phyloP scores from a whole-genome alignment of 306 rosid genomes.

The Castanea crenata region DNA sequence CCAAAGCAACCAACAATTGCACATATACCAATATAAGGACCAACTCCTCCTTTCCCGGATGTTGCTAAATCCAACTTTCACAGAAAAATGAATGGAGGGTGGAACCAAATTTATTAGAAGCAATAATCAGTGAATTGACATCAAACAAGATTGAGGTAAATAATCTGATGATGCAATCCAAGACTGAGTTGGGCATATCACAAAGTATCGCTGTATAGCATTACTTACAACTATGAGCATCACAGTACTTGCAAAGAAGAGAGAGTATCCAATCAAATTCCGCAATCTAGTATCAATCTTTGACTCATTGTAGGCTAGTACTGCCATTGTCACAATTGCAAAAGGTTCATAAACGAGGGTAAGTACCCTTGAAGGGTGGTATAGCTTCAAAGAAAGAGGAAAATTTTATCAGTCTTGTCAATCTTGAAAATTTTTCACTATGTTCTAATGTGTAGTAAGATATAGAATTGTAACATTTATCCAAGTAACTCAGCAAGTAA shows the following conservation, averaged over 20 bases:
- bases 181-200: background rate
- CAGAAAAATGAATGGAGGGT: background rate
- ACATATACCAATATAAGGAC: conserved; percentile 59
- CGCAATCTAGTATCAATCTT: conserved; percentile 62
- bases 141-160: background rate
- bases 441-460: background rate
- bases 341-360: conserved; percentile 76
- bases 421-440: background rate
- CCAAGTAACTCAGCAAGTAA: too few relatives aligned
- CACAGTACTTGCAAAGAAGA: conserved; percentile 52
- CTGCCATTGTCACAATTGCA: conserved; percentile 52
- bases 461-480: background rate
- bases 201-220: background rate
- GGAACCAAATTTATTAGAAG: too few relatives aligned
- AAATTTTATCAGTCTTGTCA: conserved; percentile 6
- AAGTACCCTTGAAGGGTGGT: conserved; percentile 85
- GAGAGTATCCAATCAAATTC: conserved; percentile 56
- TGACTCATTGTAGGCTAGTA: conserved; percentile 61
- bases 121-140: background rate
- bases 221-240: conserved; percentile 71
- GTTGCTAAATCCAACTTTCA: conserved; percentile 68
- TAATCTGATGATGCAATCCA: background rate
- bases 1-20: conserved; percentile 60
- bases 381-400: conserved; percentile 34
- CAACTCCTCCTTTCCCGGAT: conserved; percentile 65